Conservation (phyloP, 2,329 filamentous ascomycete genomes). For the Pseudogymnoascus sp. region DNA sequence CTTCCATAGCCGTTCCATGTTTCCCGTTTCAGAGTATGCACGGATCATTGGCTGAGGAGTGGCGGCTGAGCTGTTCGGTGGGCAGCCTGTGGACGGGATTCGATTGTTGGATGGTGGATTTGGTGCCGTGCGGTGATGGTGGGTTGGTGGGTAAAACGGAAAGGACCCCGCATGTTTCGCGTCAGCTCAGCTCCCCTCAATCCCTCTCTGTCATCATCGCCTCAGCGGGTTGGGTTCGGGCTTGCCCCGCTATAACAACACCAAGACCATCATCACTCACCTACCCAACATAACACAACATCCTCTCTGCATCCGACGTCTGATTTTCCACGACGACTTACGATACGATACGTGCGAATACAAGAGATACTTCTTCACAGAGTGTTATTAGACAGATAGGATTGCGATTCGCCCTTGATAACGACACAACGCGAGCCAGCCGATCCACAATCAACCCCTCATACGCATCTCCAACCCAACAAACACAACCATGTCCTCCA, state of each 20-base stretch:
- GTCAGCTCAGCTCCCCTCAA: background rate
- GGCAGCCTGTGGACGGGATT: too few species aligned
- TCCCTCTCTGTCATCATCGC: conserved; percentile 3
- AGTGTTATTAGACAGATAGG: background rate
- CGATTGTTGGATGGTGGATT: background rate
- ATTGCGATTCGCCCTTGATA: background rate
- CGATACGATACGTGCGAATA: background rate
- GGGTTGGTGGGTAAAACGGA: conserved; percentile 3
- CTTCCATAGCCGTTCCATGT: background rate
- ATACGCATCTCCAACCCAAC: background rate
- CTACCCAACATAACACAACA: background rate
- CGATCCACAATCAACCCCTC: conserved; percentile 2
- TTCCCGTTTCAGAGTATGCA: conserved; percentile 5
- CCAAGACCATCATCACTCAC: background rate
- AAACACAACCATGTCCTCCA: background rate
- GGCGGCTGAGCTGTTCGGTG: background rate
- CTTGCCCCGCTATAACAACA: conserved; percentile 2
- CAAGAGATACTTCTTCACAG: background rate
- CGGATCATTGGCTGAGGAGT: background rate
- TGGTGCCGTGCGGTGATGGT: too few species aligned
- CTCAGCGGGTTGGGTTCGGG: background rate
- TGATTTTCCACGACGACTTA: background rate
- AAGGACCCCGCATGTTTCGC: conserved; percentile 1
- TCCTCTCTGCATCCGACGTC: background rate
- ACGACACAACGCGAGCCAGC: background rate